phyloP scores from a whole-genome alignment of 169 alveolate genomes.

The Toxoplasma gondii region DNA sequence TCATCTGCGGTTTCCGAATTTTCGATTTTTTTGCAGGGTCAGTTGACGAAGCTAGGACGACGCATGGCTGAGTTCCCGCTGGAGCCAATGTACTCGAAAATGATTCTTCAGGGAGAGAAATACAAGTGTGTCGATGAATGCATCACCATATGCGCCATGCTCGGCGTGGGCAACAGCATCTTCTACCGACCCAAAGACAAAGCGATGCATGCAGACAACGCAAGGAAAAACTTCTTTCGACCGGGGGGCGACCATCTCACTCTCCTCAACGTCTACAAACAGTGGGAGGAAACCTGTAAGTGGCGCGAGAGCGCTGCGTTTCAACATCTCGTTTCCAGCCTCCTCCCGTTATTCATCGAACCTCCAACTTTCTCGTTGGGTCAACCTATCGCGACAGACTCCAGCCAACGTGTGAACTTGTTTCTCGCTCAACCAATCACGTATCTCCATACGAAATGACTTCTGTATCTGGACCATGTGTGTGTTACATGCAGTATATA shows the following conservation, averaged over 20 bases:
- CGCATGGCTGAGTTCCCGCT: conserved; percentile 99
- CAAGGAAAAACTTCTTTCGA: conserved; percentile 93
- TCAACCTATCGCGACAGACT: background rate
- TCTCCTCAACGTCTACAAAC: conserved; percentile 94
- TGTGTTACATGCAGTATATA: background rate
- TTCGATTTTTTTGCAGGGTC: conserved; percentile 62
- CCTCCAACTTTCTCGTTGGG: background rate
- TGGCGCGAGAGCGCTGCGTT: background rate
- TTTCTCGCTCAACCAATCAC: too few relatives aligned
- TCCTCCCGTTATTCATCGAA: background rate
- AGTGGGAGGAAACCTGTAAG: conserved; percentile 96
- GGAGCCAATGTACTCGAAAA: conserved; percentile 97
- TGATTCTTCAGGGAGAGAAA: conserved; percentile 88
- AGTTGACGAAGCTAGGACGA: conserved; percentile 87
- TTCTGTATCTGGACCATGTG: background rate
- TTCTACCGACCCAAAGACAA: conserved; percentile 98
- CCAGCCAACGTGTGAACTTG: background rate
- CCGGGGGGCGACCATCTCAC: conserved; percentile 99
- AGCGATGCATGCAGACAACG: conserved; percentile 97
- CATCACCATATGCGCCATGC: conserved; percentile 96
- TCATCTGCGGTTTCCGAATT: too few relatives aligned
- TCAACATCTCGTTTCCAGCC: background rate
- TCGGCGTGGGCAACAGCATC: conserved; percentile 95
- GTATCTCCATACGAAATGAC: too few relatives aligned
- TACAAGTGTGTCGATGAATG: conserved; percentile 96